These are phyloP conservation scores for Phytophthora tentaculata DNA, from an alignment of 352 stramenopile species.

Conservation along the genomic window DNA sequence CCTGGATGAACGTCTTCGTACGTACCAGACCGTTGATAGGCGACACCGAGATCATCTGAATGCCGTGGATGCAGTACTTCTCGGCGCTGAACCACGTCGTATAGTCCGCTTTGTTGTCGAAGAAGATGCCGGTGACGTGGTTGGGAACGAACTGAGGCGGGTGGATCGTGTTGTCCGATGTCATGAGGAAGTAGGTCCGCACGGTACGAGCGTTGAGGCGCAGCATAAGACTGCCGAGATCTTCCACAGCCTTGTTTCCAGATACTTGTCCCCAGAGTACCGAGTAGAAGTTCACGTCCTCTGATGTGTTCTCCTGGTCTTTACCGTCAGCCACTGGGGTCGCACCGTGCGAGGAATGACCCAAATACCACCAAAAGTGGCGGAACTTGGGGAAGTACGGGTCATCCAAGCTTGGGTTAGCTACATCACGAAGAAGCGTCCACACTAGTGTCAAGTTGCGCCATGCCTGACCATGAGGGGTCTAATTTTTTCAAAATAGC, in stretches of 20 bases:
- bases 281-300: conserved; percentile 79
- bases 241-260: conserved; percentile 47
- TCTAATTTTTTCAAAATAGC: conserved; percentile 62
- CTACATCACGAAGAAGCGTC: conserved; percentile 63
- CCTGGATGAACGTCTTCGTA: conserved; percentile 3
- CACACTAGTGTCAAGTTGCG: conserved; percentile 49
- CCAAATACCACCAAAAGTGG: conserved; percentile 64
- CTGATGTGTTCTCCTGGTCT: conserved; percentile 62
- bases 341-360: conserved; percentile 67
- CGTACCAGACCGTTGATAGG: conserved; percentile 6
- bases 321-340: conserved; percentile 71
- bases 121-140: conserved; percentile 81
- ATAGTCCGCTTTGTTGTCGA: conserved; percentile 83
- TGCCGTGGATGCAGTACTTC: conserved; percentile 81
- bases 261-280: conserved; percentile 60
- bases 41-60: conserved; percentile 83
- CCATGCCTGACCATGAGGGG: conserved; percentile 47
- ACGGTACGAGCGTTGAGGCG: conserved; percentile 56
- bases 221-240: conserved; percentile 67
- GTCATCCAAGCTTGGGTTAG: conserved; percentile 54
- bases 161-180: conserved; percentile 57
- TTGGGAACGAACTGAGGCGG: conserved; percentile 62
- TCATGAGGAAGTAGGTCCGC: conserved; percentile 70
- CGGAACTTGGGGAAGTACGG: conserved; percentile 62
- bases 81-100: conserved; percentile 78